Base-by-base conservation (phyloP, 768 basidiomycete genomes). In the Hygrocybe coccinea region DNA sequence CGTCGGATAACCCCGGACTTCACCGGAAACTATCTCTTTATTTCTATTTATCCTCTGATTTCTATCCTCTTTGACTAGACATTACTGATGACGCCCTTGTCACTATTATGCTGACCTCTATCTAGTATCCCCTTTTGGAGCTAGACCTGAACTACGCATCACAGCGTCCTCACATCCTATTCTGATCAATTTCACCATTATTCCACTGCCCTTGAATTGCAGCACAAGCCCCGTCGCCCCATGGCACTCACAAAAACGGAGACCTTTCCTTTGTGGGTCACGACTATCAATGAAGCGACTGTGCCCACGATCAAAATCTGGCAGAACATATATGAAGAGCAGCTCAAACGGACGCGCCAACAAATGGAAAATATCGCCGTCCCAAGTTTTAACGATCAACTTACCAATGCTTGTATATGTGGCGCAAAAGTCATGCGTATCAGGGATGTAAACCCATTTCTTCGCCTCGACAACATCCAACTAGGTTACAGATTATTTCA, bases 401-500 rank as follows among this genome's bases (percentile, higher is more conserved):
- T 67, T 1, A 70, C 69, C 12, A 67, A 68, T 58, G 54, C 65
- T 0, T 56, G 62, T 0, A 70, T 63, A 25, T 60, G 62, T 14
- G 56, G 58, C 24, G 54, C 46, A 11, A 63, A 70, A 38, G 41
- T 36, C 0, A 10, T 61, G 7, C 61, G 59, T 0, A 34, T n/a
- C 1, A 51, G 54, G 34, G 64, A 71, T 25, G 24, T 61, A 2
- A 65, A 59, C 36, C 34, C 65, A 1, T 71, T 65, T 59, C 54
- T 56, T 11, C 60, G 60, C 10, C 59, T 60, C 9, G 57, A 67
- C 48, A 36, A 62, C 10, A 62, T 68, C 34, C 64, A 65, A 36
- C 59, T 69, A 7, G 67, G 59, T 0, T 62, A 67, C 36, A 67
- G 72, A 0, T 56, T 69, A 0, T 75, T 76, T 50, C 72, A 76